These are phyloP conservation scores for Boletus pseudo-olivaceus DNA, from an alignment of 768 basidiomycete genomes.

Conservation along the genomic window DNA sequence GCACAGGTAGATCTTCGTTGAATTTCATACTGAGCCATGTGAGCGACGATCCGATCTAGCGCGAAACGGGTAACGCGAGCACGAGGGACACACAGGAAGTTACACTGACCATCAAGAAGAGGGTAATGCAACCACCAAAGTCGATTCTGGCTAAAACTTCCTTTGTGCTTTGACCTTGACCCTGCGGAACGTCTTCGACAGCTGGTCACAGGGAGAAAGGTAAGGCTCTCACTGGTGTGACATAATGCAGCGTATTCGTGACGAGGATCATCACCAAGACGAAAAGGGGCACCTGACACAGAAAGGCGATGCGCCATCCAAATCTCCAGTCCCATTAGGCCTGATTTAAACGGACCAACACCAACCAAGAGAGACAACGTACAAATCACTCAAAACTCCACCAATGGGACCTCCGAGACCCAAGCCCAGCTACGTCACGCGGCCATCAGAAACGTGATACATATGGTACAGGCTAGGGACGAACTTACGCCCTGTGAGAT, in stretches of 20 bases:
- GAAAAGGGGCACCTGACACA: conserved; percentile 68
- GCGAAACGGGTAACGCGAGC: background rate
- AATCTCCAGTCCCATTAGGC: conserved; percentile 1
- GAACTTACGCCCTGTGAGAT: conserved; percentile 16
- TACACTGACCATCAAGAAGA: conserved; percentile 52
- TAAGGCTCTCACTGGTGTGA: conserved; percentile 50
- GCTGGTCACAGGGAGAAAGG: background rate
- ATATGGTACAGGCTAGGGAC: background rate
- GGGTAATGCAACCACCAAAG: conserved; percentile 62
- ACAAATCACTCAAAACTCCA: conserved; percentile 20
- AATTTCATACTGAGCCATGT: conserved; percentile 68
- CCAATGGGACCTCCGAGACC: conserved; percentile 25
- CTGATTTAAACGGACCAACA: background rate
- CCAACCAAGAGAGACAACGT: background rate
- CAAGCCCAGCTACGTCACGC: conserved; percentile 16
- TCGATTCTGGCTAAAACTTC: conserved; percentile 79
- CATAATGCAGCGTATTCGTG: conserved; percentile 58
- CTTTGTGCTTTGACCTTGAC: conserved; percentile 56
- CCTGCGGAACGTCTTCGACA: conserved; percentile 36
- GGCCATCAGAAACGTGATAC: background rate
- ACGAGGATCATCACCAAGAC: conserved; percentile 41
- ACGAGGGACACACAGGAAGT: background rate
- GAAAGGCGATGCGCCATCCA: conserved; percentile 70
- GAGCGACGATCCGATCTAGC: conserved; percentile 55
- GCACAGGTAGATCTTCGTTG: conserved; percentile 61